These are phyloP conservation scores for Apiotrichum gamsii DNA, from an alignment of 1,284 basidiomycete genomes.

Conservation along the genomic window DNA sequence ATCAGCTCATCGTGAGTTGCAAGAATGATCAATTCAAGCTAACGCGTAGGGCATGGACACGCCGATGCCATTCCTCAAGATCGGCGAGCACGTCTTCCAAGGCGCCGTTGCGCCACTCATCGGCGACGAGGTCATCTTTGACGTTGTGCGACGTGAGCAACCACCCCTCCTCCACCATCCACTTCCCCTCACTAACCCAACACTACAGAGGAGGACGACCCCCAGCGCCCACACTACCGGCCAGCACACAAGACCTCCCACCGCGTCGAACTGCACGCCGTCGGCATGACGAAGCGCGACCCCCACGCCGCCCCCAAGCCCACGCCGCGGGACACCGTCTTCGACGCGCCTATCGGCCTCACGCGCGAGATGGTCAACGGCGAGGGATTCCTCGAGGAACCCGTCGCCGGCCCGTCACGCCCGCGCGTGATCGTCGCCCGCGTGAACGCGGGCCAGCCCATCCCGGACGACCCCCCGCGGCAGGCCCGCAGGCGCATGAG, in stretches of 20 bases:
- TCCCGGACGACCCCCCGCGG: too few relatives aligned
- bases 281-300: conserved; percentile 19
- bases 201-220: conserved; percentile 30
- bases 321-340: not conserved
- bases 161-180: not conserved
- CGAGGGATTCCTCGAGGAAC: too few relatives aligned
- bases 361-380: too few relatives aligned
- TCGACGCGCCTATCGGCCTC: too few relatives aligned
- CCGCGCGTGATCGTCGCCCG: too few relatives aligned
- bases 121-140: conserved; percentile 42
- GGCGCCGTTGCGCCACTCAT: conserved; percentile 38
- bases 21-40: not conserved
- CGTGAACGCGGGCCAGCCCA: too few relatives aligned
- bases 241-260: conserved; percentile 25
- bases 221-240: conserved; percentile 27
- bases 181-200: not conserved
- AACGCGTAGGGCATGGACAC: conserved; percentile 41
- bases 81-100: conserved; percentile 43
- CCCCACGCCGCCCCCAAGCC: not conserved
- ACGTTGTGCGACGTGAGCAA: conserved; percentile 32
- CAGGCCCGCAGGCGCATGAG: too few relatives aligned
- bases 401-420: too few relatives aligned
- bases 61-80: conserved; percentile 41
- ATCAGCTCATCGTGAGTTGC: conserved; percentile 39
- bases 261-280: conserved; percentile 30